These are phyloP conservation scores for Martiniozyma abietophila DNA, from an alignment of 805 yeast species.

Conservation along the genomic window DNA sequence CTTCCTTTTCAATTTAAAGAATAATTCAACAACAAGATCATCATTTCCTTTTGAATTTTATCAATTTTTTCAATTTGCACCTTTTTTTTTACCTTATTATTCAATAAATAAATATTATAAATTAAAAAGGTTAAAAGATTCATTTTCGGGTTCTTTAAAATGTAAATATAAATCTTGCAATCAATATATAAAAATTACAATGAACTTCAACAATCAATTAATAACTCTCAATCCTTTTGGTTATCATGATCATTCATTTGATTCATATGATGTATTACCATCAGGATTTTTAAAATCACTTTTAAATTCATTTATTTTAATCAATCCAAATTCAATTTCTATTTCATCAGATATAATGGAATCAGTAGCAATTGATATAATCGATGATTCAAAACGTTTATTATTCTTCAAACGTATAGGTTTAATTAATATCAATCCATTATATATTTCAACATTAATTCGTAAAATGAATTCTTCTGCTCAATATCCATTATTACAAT, in stretches of 20 bases:
- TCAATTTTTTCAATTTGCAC: conserved; percentile 1
- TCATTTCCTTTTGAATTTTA: not conserved
- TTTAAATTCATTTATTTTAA: conserved; percentile 2
- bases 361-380: conserved; percentile 2
- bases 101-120: conserved; percentile 4
- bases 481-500: too few species aligned
- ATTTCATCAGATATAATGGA: conserved; percentile 1
- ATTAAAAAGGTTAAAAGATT: not conserved
- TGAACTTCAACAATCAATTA: conserved; percentile 1
- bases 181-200: not conserved
- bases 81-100: conserved; percentile 3
- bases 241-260: not conserved
- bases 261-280: not conserved
- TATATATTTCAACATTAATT: conserved; percentile 4
- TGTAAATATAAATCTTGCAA: conserved; percentile 3
- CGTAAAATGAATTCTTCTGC: too few species aligned
- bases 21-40: not conserved
- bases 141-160: conserved; percentile 1
- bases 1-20: not conserved
- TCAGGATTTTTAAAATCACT: conserved; percentile 3
- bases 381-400: not conserved
- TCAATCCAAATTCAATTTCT: conserved; percentile 3
- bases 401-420: conserved; percentile 1
- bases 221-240: not conserved
- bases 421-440: not conserved